Percentiles rank a stretch among this genome's conserved stretches.
Conservation (phyloP, 768 basidiomycete species). For the Phylloporus sp. region DNA sequence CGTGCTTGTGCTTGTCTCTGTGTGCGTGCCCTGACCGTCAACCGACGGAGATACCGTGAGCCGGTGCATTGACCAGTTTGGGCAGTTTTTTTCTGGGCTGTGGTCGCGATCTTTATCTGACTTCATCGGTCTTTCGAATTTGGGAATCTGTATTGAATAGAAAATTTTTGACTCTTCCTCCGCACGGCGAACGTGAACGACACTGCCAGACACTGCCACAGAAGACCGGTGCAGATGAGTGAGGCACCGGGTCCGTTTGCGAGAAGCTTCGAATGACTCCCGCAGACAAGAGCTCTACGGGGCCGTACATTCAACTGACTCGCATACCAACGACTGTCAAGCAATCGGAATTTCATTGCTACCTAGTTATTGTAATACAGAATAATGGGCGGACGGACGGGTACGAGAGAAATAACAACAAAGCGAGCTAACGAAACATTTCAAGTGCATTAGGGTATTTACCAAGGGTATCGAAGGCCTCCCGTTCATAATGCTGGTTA, state of each 20-base stretch:
- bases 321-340: neutral
- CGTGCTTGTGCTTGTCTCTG: constrained; percentile 6
- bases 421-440: constrained; percentile 9
- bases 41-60: too few relatives aligned
- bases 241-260: neutral
- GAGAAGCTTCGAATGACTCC: neutral
- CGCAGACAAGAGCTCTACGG: constrained; percentile 3
- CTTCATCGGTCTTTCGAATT: neutral
- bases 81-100: neutral
- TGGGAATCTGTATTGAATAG: neutral
- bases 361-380: constrained; percentile 17
- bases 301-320: neutral
- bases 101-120: neutral
- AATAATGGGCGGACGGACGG: neutral
- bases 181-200: neutral
- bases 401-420: neutral
- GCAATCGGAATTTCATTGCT: neutral
- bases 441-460: constrained; percentile 15
- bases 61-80: neutral
- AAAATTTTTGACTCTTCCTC: neutral
- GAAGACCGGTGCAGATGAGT: neutral
- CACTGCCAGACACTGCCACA: too few relatives aligned
- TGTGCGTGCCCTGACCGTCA: too few relatives aligned
- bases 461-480: constrained; percentile 20
- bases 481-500: constrained; percentile 5